Conservation (phyloP, 129 eudicot species). For the Pseudognaphalium luteoalbum region DNA sequence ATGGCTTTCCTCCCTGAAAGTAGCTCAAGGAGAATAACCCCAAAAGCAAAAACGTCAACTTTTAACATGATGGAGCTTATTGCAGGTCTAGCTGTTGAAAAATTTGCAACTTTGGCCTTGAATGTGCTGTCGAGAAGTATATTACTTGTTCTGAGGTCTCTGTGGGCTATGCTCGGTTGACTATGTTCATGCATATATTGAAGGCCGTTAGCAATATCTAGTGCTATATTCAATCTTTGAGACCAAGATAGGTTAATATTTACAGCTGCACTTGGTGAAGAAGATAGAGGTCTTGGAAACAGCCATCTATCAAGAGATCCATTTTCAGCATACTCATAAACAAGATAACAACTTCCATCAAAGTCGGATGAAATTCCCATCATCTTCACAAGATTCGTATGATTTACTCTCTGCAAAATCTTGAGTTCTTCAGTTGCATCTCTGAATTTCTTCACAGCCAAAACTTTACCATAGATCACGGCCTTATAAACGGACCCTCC, state of each 20-base stretch:
- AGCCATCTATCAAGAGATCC: slow-evolving; percentile 71
- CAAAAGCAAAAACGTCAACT: slow-evolving; percentile 65
- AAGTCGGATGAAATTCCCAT: slow-evolving; percentile 60
- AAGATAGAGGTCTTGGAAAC: slow-evolving; percentile 37
- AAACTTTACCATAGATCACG: slow-evolving; percentile 44
- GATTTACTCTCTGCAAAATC: slow-evolving; percentile 74
- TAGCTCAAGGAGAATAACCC: slow-evolving; percentile 64
- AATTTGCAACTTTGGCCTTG: slow-evolving; percentile 72
- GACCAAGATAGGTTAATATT: slow-evolving; percentile 51
- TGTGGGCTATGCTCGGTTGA: slow-evolving; percentile 72
- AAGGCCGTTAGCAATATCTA: slow-evolving; percentile 72
- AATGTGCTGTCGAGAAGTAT: slow-evolving; percentile 75
- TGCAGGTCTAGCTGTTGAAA: slow-evolving; percentile 53
- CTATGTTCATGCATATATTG: slow-evolving; percentile 83
- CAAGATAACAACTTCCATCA: slow-evolving; percentile 53
- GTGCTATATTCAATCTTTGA: slow-evolving; percentile 56
- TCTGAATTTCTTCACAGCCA: slow-evolving; percentile 66
- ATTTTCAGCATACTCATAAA: slow-evolving; percentile 73
- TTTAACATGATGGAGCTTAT: slow-evolving; percentile 52
- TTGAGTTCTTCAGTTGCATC: slow-evolving; percentile 65
- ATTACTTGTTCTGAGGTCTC: slow-evolving; percentile 62
- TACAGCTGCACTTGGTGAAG: slow-evolving; percentile 28
- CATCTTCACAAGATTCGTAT: slow-evolving; percentile 66
- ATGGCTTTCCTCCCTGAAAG: slow-evolving; percentile 72
- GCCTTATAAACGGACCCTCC: slow-evolving; percentile 76